Evolutionary conservation across 495 filamentous ascomycete species (phyloP).

Genomic region (Evansstolkia leycettana): DNA sequence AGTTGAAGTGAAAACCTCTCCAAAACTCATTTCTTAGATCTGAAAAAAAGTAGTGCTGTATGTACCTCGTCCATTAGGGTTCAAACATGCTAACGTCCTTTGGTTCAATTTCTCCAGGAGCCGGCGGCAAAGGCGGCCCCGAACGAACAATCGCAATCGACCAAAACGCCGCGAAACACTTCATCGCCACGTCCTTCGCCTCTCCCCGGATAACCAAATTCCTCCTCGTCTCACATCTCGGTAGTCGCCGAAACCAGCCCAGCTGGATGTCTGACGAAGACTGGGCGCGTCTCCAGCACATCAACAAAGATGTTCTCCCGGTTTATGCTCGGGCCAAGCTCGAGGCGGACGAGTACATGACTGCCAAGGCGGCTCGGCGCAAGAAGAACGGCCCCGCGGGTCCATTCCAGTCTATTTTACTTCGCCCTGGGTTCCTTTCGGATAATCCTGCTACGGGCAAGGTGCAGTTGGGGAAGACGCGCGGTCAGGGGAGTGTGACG

Average conservation of each 20-base stretch:
- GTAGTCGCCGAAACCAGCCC: slow-evolving; percentile 44
- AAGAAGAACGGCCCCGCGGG: slow-evolving; percentile 17
- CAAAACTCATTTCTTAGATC: no score
- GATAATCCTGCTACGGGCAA: slow-evolving; percentile 44
- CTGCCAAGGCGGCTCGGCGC: slow-evolving; percentile 38
- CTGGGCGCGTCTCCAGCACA: slow-evolving; percentile 36
- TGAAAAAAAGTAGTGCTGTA: no score
- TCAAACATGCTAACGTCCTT: no score
- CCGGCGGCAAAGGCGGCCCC: slow-evolving; percentile 64
- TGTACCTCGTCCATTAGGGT: no score
- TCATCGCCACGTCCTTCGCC: slow-evolving; percentile 52
- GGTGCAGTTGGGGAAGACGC: slow-evolving; percentile 54
- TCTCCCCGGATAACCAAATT: slow-evolving; percentile 54
- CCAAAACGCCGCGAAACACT: slow-evolving; percentile 55
- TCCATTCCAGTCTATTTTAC: slow-evolving; percentile 49
- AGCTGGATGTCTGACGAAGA: slow-evolving; percentile 55
- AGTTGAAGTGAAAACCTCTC: no score
- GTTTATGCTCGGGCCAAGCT: slow-evolving; percentile 65
- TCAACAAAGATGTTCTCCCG: slow-evolving; percentile 42
- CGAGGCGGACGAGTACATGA: slow-evolving; percentile 62
- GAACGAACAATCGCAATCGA: slow-evolving; percentile 50
- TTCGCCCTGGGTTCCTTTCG: slow-evolving; percentile 57
- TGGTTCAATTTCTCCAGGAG: slow-evolving; percentile 32
- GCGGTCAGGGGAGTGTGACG: slow-evolving; percentile 40
- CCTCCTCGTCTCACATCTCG: slow-evolving; percentile 58